Conservation (phyloP, 2,329 filamentous ascomycete species). For the Cercospora sp. region DNA sequence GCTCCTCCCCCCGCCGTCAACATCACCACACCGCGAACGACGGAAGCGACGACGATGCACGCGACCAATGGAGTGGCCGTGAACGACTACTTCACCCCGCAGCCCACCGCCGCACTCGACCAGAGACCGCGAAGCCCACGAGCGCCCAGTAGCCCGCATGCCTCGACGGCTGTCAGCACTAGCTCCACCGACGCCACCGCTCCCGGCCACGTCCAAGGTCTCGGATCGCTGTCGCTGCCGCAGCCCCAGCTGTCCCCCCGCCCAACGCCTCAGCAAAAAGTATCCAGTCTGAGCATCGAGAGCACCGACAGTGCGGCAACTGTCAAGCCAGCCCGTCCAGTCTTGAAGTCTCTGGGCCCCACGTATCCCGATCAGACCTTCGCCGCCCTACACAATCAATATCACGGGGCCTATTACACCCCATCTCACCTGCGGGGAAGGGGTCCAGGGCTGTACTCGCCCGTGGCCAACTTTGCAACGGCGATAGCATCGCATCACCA, state of each 20-base stretch:
- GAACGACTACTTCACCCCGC: constrained; percentile 20
- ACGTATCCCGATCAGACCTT: constrained; percentile 54
- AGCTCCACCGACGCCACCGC: constrained; percentile 26
- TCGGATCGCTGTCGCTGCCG: not conserved
- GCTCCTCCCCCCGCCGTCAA: constrained; percentile 39
- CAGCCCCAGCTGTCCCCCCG: constrained; percentile 34
- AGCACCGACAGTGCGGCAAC: constrained; percentile 43
- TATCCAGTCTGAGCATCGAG: constrained; percentile 46
- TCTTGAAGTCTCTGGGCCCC: constrained; percentile 37
- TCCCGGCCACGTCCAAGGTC: constrained; percentile 25
- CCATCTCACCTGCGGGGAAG: constrained; percentile 24
- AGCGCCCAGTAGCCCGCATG: not conserved
- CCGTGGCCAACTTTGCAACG: constrained; percentile 35
- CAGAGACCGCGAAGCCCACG: constrained; percentile 1
- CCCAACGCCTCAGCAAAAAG: constrained; percentile 43
- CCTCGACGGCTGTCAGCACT: constrained; percentile 13
- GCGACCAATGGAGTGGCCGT: not conserved
- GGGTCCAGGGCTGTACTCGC: constrained; percentile 1
- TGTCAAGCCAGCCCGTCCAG: constrained; percentile 33
- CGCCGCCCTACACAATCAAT: constrained; percentile 50
- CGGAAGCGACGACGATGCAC: constrained; percentile 15
- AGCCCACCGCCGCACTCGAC: constrained; percentile 7
- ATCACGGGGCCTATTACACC: constrained; percentile 42
- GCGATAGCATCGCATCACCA: constrained; percentile 43
- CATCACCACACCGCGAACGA: constrained; percentile 27